phyloP scores from a whole-genome alignment of 768 basidiomycete genomes.

The Crepidotus variabilis region DNA sequence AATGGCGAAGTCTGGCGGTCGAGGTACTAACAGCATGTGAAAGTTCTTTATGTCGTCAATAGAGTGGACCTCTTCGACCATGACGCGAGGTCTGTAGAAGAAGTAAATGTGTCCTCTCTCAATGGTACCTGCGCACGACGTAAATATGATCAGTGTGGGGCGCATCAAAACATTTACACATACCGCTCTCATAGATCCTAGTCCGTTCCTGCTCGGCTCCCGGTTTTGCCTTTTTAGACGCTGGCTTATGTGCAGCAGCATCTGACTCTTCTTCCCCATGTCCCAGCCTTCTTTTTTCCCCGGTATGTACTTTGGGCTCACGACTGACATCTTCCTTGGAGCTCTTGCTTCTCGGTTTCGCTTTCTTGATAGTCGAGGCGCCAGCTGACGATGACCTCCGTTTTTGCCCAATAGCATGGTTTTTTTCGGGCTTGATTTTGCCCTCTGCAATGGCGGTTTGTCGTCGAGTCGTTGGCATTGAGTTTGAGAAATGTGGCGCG shows the following conservation, averaged over 20 bases:
- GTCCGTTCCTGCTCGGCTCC: constrained; percentile 23
- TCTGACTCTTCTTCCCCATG: background rate
- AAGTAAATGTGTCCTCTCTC: constrained; percentile 63
- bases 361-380: constrained; percentile 7
- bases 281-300: background rate
- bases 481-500: constrained; percentile 4
- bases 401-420: background rate
- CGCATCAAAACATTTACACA: constrained; percentile 17
- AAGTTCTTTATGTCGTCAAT: constrained; percentile 56
- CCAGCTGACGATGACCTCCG: constrained; percentile 2
- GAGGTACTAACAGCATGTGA: constrained; percentile 57
- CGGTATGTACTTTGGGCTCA: constrained; percentile 3
- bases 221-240: constrained; percentile 5
- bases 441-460: constrained; percentile 14
- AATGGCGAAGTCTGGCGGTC: constrained; percentile 40
- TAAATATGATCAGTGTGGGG: background rate
- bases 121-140: constrained; percentile 37
- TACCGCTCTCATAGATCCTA: constrained; percentile 7
- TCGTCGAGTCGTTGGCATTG: constrained; percentile 31
- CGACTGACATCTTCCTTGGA: constrained; percentile 2
- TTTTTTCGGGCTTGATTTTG: constrained; percentile 7
- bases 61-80: constrained; percentile 47
- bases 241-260: constrained; percentile 4
- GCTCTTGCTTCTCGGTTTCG: constrained; percentile 7
- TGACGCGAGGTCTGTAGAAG: constrained; percentile 58